Base-by-base conservation (phyloP, 208 protist genomes). In the Wallacemonas sp. region DNA sequence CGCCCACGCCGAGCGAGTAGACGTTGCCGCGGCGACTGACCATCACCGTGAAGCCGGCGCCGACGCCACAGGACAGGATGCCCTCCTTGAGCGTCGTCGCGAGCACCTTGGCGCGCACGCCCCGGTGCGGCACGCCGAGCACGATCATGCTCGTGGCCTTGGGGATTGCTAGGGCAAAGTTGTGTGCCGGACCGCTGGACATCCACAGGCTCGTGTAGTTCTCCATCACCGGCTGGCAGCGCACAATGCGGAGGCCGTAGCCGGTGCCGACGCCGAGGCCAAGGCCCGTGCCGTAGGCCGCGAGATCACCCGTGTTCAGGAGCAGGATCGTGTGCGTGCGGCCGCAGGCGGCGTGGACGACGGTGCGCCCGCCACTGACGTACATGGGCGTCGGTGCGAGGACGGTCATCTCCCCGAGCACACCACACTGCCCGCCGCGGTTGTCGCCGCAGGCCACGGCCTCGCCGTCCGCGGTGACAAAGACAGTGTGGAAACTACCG, bases 371-470 rank as follows among this genome's bases (percentile, higher is more conserved):
- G 45, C 66, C 74, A 26, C 77, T 74, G 31, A 92, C 48, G 33
- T 81, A 41, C 55, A 92, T 70, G 38, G 52, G 50, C 14, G 59
- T 68, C 57, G 84, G 87, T 46, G 57, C 70, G 41, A 66, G 50
- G 32, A 91, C 57, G 7, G 49, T 66, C 46, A 74, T 74, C 50
- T 82, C 79, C 42, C 86, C 85, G 0, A 84, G 32, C 29, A 86
- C 77, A 18, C 87, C 87, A 66, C 90, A 95, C 79, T 95, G 87
- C 1, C 82, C 86, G 29, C 70, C 77, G 50, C 83, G 74, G 62
- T 93, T 95, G 68, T 95, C 87, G 23, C 90, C 90, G 54, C 82
- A 93, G 14, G 72, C 76, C 73, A 76, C 92, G 36, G 80, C 84
- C 46, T 61, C 64, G 36, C 87, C 89, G 45, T 73, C 65, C 8